Evolutionary conservation across 2,329 filamentous ascomycete genomes (phyloP).

Genomic region (Beauveria asiatica): DNA sequence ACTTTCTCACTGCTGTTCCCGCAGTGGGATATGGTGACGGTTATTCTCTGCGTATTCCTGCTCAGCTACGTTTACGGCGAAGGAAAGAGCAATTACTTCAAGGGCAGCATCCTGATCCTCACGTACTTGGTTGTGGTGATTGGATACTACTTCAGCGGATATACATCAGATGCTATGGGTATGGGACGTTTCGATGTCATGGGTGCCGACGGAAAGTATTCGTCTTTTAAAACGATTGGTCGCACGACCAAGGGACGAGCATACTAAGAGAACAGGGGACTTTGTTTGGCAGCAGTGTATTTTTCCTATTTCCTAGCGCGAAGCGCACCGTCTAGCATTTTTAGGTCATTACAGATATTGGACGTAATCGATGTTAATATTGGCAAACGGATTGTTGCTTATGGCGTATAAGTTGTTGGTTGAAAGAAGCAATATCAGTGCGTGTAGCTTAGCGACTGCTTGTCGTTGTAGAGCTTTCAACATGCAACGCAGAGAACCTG

Average conservation of each 20-base stretch:
- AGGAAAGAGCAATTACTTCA: constrained; percentile 99
- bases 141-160: constrained; percentile 80
- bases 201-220: constrained; percentile 40
- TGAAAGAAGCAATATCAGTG: too few relatives aligned
- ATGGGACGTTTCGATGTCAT: constrained; percentile 46
- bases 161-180: constrained; percentile 35
- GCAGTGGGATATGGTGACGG: constrained; percentile 98
- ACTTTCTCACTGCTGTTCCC: constrained; percentile 88
- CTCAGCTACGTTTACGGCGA: constrained; percentile 97
- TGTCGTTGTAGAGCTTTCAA: not conserved
- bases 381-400: not conserved
- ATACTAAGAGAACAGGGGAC: constrained; percentile 3
- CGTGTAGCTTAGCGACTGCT: not conserved
- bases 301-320: constrained; percentile 1
- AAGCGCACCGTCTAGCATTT: constrained; percentile 3
- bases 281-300: not conserved
- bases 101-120: constrained; percentile 87
- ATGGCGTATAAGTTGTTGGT: too few relatives aligned
- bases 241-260: constrained; percentile 29
- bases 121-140: constrained; percentile 88
- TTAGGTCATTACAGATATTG: constrained; percentile 1
- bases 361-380: not conserved
- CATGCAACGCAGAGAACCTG: too few relatives aligned
- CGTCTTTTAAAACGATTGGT: constrained; percentile 46
- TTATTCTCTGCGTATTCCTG: constrained; percentile 91